Evolutionary conservation across 2,329 filamentous ascomycete genomes (phyloP).

Genomic region (Cladosporium sp.): DNA sequence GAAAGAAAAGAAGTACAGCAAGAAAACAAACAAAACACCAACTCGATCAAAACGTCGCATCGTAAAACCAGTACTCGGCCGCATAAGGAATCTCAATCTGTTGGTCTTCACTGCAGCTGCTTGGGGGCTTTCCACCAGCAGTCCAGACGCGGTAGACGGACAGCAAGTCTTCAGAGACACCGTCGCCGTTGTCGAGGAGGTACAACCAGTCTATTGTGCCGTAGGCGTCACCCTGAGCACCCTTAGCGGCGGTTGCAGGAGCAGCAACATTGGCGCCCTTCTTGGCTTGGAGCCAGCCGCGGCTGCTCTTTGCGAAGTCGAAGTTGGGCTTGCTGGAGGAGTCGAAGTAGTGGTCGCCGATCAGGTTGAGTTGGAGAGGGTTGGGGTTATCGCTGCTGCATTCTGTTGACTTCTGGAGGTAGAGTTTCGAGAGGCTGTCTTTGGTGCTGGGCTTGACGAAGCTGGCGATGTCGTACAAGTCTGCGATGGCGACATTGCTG

Average conservation of each 20-base stretch:
- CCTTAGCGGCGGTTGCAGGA: slow-evolving; percentile 41
- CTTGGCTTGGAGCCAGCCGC: slow-evolving; percentile 37
- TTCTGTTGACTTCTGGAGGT: slow-evolving; percentile 16
- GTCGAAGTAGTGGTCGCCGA: slow-evolving; percentile 66
- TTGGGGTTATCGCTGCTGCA: slow-evolving; percentile 6
- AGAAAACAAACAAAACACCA: background rate
- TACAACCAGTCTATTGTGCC: slow-evolving; percentile 45
- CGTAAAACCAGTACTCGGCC: slow-evolving; percentile 47
- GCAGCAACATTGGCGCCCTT: slow-evolving; percentile 51
- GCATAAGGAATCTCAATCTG: slow-evolving; percentile 41
- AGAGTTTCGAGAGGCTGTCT: slow-evolving; percentile 17
- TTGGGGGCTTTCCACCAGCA: slow-evolving; percentile 40
- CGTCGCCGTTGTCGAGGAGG: slow-evolving; percentile 36
- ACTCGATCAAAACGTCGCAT: slow-evolving; percentile 13
- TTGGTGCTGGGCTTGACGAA: slow-evolving; percentile 30
- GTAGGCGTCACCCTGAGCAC: slow-evolving; percentile 30
- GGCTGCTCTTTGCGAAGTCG: slow-evolving; percentile 33
- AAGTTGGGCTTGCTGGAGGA: slow-evolving; percentile 54
- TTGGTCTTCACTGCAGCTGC: slow-evolving; percentile 32
- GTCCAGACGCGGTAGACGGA: slow-evolving; percentile 48
- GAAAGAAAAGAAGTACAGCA: background rate
- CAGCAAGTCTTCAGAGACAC: slow-evolving; percentile 35
- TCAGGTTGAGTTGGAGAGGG: slow-evolving; percentile 16
- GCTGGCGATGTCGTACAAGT: slow-evolving; percentile 42
- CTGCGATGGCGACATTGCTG: slow-evolving; percentile 34